Evolutionary conservation across 2,329 filamentous ascomycete species (phyloP), one percentile per base, ranked within the genome.

Genomic region (Triangularia setosa): DNA sequence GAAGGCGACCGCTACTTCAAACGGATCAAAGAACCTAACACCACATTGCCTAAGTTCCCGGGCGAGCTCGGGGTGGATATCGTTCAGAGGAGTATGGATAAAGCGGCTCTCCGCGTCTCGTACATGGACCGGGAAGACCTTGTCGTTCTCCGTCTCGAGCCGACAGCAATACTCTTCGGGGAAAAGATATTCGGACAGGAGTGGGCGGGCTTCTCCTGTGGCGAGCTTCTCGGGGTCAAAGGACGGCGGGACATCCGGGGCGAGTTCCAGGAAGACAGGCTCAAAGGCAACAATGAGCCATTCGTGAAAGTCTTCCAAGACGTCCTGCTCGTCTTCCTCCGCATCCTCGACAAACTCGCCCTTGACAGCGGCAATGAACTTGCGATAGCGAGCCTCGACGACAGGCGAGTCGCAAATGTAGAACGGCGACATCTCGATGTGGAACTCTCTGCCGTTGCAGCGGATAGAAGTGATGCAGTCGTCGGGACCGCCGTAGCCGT

Each of bases 381-480:
- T 59, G 59, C 56, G 58, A 61, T 66, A 66, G 14, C 59, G 64
- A 62, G 64, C 40, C 33, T 63, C 60, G 33, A 62, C 23, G 59
- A 60, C 44, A 57, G 64, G 64, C 24, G 64, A 66, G 55, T 64
- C 48, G 62, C 62, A 60, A 35, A 66, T 21, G 55, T 58, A 66
- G 54, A 62, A 61, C n/a, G 64, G 62, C 25, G 64, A 64, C 62
- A 66, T 57, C 28, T 64, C 58, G 40, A 66, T 62, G 14, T 62
- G 59, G 33, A 66, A 64, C 48, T 61, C 62, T 62, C 62, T 40
- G 27, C 64, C 64, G 55, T 66, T 66, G 59, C 64, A 66, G 62
- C 64, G 64, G 60, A 66, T 66, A 33, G 59, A 66, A 59, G 63
- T 63, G 56, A 66, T 63, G 48, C 59, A 66, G 58, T 66, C 64